Evolutionary conservation across 2,329 filamentous ascomycete species (phyloP).

Genomic region (Alternaria viburni): DNA sequence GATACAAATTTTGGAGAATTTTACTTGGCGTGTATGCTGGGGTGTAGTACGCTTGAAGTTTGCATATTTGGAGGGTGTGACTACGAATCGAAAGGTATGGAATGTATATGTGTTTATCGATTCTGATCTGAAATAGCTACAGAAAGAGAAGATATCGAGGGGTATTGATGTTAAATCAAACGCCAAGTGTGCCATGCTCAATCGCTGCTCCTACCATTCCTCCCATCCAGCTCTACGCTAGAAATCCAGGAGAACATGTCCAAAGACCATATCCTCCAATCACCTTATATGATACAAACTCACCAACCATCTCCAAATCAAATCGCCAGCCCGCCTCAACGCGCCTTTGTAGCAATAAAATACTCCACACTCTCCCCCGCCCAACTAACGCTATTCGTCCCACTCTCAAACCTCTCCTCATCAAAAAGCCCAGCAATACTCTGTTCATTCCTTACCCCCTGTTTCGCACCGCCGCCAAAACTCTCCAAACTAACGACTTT

Average conservation of each 20-base stretch:
- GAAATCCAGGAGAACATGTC: not conserved
- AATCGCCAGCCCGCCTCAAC: conserved; percentile 25
- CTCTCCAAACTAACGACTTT: conserved; percentile 90
- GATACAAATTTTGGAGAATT: too few relatives aligned
- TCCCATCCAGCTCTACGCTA: not conserved
- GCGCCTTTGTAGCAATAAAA: conserved; percentile 73
- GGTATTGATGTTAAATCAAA: conserved; percentile 4
- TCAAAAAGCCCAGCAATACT: conserved; percentile 82
- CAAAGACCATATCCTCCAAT: not conserved
- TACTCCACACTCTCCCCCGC: conserved; percentile 82
- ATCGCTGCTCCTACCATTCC: not conserved
- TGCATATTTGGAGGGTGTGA: too few relatives aligned
- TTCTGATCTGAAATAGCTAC: not conserved
- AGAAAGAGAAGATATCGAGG: not conserved
- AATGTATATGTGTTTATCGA: too few relatives aligned
- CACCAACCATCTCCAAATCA: not conserved
- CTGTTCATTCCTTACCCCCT: conserved; percentile 75
- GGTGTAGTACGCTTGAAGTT: too few relatives aligned
- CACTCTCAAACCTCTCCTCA: conserved; percentile 75
- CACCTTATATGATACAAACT: not conserved
- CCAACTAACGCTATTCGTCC: conserved; percentile 81
- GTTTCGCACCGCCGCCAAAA: conserved; percentile 74
- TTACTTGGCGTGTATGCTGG: too few relatives aligned
- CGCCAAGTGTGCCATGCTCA: not conserved
- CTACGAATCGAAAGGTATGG: fast-evolving